A percentile compares a stretch with the other conserved stretches of the same genome.
Conservation (phyloP, 78 protist genomes). For the slime mould (Dictyostelium discoideum) region dicty_2.7 NC_007088.5:3402501-3403000, state of each 20-base stretch:
- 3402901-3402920: constrained; percentile 44
- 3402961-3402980: constrained; percentile 17
- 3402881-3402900: constrained; percentile 64
- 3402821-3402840: constrained; percentile 63
- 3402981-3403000: constrained; percentile 79
- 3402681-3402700: constrained; percentile 41
- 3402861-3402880: constrained; percentile 73
- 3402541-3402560: constrained; percentile 49
- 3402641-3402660: constrained; percentile 68
- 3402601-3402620: constrained; percentile 74
- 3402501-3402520: constrained; percentile 66
- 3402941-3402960: constrained; percentile 73
- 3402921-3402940: constrained; percentile 33
- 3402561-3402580: constrained; percentile 80
- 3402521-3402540: constrained; percentile 42
- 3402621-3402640: constrained; percentile 46
- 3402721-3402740: constrained; percentile 52
- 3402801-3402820: constrained; percentile 43
- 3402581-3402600: constrained; percentile 72
- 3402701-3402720: constrained; percentile 45
- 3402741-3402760: constrained; percentile 1
- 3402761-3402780: constrained; percentile 72
- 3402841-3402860: constrained; percentile 73
- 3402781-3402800: constrained; percentile 63
- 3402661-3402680: constrained; percentile 59